phyloP scores from a whole-genome alignment of 257 asterid genomes.

The Osmanthus fragrans region DNA sequence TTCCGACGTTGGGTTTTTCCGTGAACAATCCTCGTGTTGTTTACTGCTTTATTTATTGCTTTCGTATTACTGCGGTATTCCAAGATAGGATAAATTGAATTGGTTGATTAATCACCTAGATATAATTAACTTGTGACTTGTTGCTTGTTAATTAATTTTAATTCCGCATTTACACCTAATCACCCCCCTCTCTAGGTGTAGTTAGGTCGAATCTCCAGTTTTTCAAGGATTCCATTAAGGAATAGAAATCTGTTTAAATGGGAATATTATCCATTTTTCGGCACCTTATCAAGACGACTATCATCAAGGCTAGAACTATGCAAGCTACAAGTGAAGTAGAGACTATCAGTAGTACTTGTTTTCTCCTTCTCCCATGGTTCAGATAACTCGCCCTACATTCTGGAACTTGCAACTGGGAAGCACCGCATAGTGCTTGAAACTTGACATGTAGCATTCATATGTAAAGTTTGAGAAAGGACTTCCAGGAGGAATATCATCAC shows the following conservation, averaged over 20 bases:
- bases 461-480: slow-evolving; percentile 24
- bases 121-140: no score
- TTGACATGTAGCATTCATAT: slow-evolving; percentile 20
- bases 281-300: slow-evolving; percentile 7
- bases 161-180: no score
- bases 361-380: not conserved
- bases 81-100: no score
- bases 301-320: slow-evolving; percentile 11
- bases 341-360: not conserved
- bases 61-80: no score
- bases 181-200: no score
- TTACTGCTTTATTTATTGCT: no score
- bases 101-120: no score
- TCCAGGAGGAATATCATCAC: slow-evolving; percentile 23
- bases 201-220: no score
- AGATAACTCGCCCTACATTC: not conserved
- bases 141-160: no score
- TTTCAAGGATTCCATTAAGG: not conserved
- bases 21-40: no score
- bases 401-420: slow-evolving; percentile 1
- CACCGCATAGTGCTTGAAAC: slow-evolving; percentile 18
- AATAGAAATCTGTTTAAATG: not conserved
- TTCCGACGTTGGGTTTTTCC: no score
- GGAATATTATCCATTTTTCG: slow-evolving; percentile 1
- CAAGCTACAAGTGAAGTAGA: not conserved